Conservation (phyloP, 1,284 basidiomycete genomes). For the Leccinum fuscescens region DNA sequence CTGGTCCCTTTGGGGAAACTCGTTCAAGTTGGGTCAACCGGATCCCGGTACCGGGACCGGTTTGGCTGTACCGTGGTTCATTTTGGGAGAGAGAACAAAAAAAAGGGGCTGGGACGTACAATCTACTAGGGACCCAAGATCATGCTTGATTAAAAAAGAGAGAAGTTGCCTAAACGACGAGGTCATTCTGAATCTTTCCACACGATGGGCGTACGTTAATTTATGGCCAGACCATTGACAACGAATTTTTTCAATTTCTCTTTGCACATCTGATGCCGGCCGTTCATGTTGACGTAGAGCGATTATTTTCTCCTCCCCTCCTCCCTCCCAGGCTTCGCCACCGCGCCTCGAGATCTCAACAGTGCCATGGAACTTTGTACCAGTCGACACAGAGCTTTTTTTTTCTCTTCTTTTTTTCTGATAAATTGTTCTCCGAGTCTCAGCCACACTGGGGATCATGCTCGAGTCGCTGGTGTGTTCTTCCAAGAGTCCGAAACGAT, state of each 20-base stretch:
- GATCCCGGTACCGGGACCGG: too few relatives aligned
- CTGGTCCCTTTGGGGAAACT: too few relatives aligned
- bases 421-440: neutral
- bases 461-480: neutral
- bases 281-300: conserved; percentile 21
- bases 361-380: neutral
- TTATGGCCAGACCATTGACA: neutral
- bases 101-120: neutral
- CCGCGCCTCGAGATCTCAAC: conserved; percentile 1
- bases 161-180: conserved; percentile 1
- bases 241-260: neutral
- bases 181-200: conserved; percentile 13
- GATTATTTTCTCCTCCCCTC: neutral
- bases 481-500: neutral
- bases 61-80: neutral
- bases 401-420: neutral
- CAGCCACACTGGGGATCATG: neutral
- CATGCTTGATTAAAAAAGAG: neutral
- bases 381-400: neutral
- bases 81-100: neutral
- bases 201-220: conserved; percentile 4
- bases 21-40: too few relatives aligned
- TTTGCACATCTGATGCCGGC: conserved; percentile 23
- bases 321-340: neutral
- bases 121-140: neutral